Evolutionary conservation across 257 asterid species (phyloP).

Genomic region (Ilex aquifolium): DNA sequence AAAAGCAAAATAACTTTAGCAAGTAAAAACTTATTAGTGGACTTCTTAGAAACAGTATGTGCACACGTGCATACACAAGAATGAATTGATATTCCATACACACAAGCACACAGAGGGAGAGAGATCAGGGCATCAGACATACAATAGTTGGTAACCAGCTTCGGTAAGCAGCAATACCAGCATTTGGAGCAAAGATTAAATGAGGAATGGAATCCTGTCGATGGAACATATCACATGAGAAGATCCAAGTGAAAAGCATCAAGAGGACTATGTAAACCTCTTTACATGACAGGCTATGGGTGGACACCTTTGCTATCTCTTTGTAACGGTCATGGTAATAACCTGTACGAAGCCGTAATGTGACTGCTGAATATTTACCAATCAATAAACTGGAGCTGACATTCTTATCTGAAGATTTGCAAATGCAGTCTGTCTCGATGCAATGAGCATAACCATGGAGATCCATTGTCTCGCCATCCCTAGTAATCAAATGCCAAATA

Average conservation of each 20-base stretch:
- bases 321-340: constrained; percentile 65
- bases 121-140: constrained; percentile 24
- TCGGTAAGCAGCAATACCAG: constrained; percentile 85
- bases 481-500: constrained; percentile 20
- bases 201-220: constrained; percentile 56
- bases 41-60: no score
- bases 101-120: neutral
- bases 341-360: constrained; percentile 63
- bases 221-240: constrained; percentile 4
- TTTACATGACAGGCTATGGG: neutral
- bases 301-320: constrained; percentile 54
- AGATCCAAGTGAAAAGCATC: constrained; percentile 1
- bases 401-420: constrained; percentile 37
- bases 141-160: constrained; percentile 95
- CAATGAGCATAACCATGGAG: constrained; percentile 54
- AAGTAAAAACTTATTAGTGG: neutral
- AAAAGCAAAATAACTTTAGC: neutral
- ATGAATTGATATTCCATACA: no score
- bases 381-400: constrained; percentile 9
- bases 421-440: constrained; percentile 43
- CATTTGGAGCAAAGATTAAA: constrained; percentile 76
- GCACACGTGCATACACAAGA: no score
- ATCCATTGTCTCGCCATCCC: constrained; percentile 66
- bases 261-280: neutral
- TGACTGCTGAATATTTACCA: constrained; percentile 28